Conservation (phyloP, 345 rosid species). For the Salix viminalis region DNA sequence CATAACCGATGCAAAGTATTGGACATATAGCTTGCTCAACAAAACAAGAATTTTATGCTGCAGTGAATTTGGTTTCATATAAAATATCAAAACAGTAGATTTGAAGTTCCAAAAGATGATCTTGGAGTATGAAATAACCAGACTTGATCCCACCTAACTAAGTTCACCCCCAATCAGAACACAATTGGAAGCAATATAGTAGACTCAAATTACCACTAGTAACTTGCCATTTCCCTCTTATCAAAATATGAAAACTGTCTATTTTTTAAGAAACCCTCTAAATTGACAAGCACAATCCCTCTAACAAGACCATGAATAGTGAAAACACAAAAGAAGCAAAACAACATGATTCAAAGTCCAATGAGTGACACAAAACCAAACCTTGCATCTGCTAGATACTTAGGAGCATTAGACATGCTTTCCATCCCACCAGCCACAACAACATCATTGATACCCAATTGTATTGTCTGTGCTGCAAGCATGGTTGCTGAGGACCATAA, state of each 20-base stretch:
- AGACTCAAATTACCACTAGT: too few species aligned
- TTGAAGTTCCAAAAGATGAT: slow-evolving; percentile 1
- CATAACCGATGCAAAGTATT: not conserved
- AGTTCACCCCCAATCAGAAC: not conserved
- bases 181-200: not conserved
- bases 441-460: slow-evolving; percentile 77
- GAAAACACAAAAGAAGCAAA: not conserved
- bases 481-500: slow-evolving; percentile 55
- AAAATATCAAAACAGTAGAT: not conserved
- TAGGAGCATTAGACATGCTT: slow-evolving; percentile 93
- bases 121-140: not conserved
- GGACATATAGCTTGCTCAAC: too few species aligned
- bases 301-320: not conserved
- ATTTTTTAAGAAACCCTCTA: not conserved
- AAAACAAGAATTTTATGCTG: too few species aligned
- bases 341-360: not conserved
- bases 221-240: not conserved
- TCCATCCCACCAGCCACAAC: slow-evolving; percentile 99
- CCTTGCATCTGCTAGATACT: slow-evolving; percentile 88
- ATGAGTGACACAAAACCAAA: slow-evolving; percentile 19
- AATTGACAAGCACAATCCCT: not conserved
- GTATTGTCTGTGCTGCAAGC: slow-evolving; percentile 93
- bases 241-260: not conserved
- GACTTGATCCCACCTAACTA: not conserved
- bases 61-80: not conserved